Base-by-base conservation (phyloP, 2,329 filamentous ascomycete species). In the Sarocladium oryzae region DNA sequence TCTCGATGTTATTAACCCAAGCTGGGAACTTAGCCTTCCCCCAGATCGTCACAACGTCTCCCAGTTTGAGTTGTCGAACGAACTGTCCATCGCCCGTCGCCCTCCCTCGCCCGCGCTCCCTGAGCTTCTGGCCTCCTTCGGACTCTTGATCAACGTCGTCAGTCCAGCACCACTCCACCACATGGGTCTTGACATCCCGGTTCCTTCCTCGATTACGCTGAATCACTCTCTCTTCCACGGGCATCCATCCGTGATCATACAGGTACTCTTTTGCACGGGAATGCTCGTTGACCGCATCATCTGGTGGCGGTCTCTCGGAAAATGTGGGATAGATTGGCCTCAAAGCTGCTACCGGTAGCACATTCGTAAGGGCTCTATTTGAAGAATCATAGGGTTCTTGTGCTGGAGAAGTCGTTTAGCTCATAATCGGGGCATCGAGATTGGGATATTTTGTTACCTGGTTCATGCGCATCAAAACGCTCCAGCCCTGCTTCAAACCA, bases 401-500 rank as follows among this genome's bases (percentile, higher is more conserved):
- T n/a, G n/a, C n/a, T n/a, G n/a, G n/a, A n/a, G n/a, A n/a, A n/a
- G n/a, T n/a, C n/a, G n/a, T n/a, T n/a, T n/a, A n/a, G n/a, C n/a
- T n/a, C n/a, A n/a, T n/a, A n/a, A n/a, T n/a, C n/a, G n/a, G n/a
- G n/a, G n/a, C n/a, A n/a, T n/a, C n/a, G n/a, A n/a, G n/a, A n/a
- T n/a, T n/a, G n/a, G n/a, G n/a, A n/a, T n/a, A n/a, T n/a, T 30
- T 30, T 7, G 28, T 30, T 13, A 30, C 28, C 28, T 7, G 28
- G 54, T 11, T 57, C 57, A 15, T 57, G 58, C 18, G 67, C 67
- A 40, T 77, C 75, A 45, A 80, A 76, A 3, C 71, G 71, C 62
- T 85, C 82, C 15, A 82, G 60, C 0, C 82, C 82, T 15, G 73
- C 79, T 51, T 84, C 81, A 53, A 84, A 84, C 82, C 82, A 86